A percentile compares a stretch with the other conserved stretches of the same genome.
Evolutionary conservation across 1,139 yeast species (phyloP).

Genomic region (Suzukiozyma palmioleophila): DNA sequence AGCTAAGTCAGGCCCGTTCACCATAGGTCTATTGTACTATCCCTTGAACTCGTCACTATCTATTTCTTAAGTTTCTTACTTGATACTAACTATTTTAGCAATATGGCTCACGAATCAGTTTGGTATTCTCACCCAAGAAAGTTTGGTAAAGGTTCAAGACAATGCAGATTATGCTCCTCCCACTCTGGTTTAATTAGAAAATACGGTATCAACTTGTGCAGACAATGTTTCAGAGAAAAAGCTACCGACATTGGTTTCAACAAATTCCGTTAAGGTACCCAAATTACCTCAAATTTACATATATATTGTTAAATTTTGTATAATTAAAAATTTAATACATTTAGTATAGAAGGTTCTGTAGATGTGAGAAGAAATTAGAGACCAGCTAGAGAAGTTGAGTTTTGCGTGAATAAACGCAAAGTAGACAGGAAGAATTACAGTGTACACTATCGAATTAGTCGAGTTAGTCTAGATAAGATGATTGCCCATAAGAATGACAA

Average conservation of each 20-base stretch:
- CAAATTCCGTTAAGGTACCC: slow-evolving; percentile 85
- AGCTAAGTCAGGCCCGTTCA: too few species aligned
- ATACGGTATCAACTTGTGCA: slow-evolving; percentile 99
- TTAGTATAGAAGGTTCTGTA: neutral
- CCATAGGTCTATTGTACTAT: too few species aligned
- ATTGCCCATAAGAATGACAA: too few species aligned
- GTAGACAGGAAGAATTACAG: too few species aligned
- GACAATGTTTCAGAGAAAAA: slow-evolving; percentile 99
- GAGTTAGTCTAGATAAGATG: too few species aligned
- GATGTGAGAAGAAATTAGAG: neutral
- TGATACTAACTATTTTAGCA: slow-evolving; percentile 36
- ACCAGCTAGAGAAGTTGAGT: neutral
- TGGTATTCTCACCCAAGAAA: slow-evolving; percentile 99
- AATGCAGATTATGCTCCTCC: slow-evolving; percentile 98
- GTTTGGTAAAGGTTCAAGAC: slow-evolving; percentile 99
- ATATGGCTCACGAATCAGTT: slow-evolving; percentile 99
- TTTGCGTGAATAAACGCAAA: too few species aligned
- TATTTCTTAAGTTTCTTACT: too few species aligned
- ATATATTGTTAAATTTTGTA: slow-evolving; percentile 1
- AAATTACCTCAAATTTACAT: neutral
- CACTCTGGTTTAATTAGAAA: slow-evolving; percentile 99
- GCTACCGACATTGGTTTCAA: slow-evolving; percentile 98
- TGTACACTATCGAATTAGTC: too few species aligned
- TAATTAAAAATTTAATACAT: slow-evolving; percentile 1
- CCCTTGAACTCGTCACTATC: too few species aligned